Percentiles rank a stretch among this genome's conserved stretches.
phyloP scores from a whole-genome alignment of 805 yeast genomes.

The Brettanomyces naardenensis region DNA sequence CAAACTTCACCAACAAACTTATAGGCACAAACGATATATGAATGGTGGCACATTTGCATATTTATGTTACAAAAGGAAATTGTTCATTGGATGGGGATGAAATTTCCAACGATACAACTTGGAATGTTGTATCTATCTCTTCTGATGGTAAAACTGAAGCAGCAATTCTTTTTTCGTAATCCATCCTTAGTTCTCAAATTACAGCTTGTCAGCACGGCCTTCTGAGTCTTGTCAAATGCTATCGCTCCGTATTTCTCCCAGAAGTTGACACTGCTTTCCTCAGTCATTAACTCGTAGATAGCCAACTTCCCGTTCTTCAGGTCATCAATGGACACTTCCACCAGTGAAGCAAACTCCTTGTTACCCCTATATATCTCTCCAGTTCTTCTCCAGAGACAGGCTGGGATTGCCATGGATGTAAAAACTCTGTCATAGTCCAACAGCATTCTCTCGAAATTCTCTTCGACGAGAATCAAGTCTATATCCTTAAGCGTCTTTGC shows the following conservation, averaged over 20 bases:
- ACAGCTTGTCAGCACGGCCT: conserved; percentile 90
- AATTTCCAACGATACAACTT: conserved; percentile 91
- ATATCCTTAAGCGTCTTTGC: conserved; percentile 86
- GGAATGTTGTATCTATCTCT: conserved; percentile 93
- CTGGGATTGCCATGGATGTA: conserved; percentile 96
- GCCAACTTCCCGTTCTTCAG: conserved; percentile 87
- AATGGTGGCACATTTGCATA: background rate
- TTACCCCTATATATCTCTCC: conserved; percentile 95
- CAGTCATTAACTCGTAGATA: conserved; percentile 89
- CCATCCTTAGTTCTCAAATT: conserved; percentile 80
- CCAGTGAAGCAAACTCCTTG: conserved; percentile 90
- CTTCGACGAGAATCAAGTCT: conserved; percentile 87
- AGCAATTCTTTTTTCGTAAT: conserved; percentile 70
- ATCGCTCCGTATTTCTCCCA: conserved; percentile 98
- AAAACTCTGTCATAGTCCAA: conserved; percentile 91
- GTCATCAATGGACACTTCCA: conserved; percentile 84
- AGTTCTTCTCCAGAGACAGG: conserved; percentile 94
- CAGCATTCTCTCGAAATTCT: conserved; percentile 87
- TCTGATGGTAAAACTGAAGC: conserved; percentile 89
- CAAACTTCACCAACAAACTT: conserved; percentile 5
- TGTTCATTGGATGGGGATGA: conserved; percentile 63
- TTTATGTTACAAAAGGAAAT: background rate
- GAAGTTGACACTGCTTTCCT: conserved; percentile 91
- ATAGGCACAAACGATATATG: too few species aligned
- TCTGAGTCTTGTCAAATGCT: conserved; percentile 92